Evolutionary conservation across 345 rosid species (phyloP).

Genomic region (Boechera retrofracta): DNA sequence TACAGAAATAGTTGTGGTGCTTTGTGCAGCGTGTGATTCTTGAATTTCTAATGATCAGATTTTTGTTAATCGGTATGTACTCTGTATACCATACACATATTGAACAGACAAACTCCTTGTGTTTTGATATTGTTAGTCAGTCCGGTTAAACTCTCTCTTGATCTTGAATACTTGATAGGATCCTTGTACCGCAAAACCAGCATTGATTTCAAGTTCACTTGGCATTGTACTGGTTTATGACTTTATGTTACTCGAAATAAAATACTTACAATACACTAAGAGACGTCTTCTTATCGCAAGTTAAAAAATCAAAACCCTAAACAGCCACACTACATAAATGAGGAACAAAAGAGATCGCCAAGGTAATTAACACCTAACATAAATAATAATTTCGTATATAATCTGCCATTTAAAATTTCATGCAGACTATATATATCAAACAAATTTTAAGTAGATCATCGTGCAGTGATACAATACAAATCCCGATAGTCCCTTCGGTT

Average conservation of each 20-base stretch:
- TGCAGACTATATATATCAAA: conserved; percentile 41
- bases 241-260: background rate
- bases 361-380: conserved; percentile 21
- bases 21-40: conserved; percentile 39
- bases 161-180: background rate
- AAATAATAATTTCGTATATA: conserved; percentile 14
- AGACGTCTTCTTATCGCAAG: conserved; percentile 13
- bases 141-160: background rate
- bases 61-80: conserved; percentile 12
- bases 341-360: conserved; percentile 26
- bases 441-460: conserved; percentile 22
- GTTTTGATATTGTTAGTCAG: background rate
- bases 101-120: background rate
- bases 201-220: no score
- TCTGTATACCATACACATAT: conserved; percentile 3
- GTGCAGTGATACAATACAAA: conserved; percentile 41
- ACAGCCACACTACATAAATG: conserved; percentile 14
- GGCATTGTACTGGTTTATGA: no score
- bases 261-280: background rate
- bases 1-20: conserved; percentile 2
- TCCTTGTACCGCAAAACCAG: background rate
- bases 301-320: conserved; percentile 26
- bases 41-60: conserved; percentile 4
- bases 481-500: conserved; percentile 18
- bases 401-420: conserved; percentile 36